phyloP scores from a whole-genome alignment of 441 rosid genomes.

The Euphorbia celastroides region DNA sequence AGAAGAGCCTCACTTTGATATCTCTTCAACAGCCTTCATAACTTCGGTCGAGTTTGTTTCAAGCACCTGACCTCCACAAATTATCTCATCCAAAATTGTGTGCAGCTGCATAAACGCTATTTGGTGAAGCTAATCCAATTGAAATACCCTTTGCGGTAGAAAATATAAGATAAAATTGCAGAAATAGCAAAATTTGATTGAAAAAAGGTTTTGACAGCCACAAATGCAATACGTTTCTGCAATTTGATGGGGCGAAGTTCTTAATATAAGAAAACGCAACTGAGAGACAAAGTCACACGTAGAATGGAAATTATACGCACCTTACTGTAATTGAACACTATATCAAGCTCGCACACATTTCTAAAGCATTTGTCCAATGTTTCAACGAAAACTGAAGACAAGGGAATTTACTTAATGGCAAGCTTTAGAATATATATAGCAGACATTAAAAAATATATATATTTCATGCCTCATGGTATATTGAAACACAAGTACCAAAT shows the following conservation, averaged over 20 bases:
- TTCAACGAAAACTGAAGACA: conserved; percentile 83
- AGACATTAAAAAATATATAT: no score
- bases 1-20: conserved; percentile 49
- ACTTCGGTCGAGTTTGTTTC: conserved; percentile 88
- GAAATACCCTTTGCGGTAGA: no score
- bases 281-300: not conserved
- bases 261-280: not conserved
- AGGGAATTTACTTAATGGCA: conserved; percentile 15
- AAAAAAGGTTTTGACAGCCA: not conserved
- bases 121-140: not conserved
- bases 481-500: not conserved
- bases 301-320: conserved; percentile 29
- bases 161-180: not conserved
- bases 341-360: conserved; percentile 92
- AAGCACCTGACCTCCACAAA: conserved; percentile 91
- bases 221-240: not conserved
- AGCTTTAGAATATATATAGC: conserved; percentile 12
- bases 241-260: not conserved
- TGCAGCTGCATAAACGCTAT: conserved; percentile 65
- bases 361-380: conserved; percentile 97
- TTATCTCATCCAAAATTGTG: conserved; percentile 71
- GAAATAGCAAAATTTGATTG: not conserved
- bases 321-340: conserved; percentile 88
- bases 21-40: conserved; percentile 74
- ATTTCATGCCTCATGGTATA: no score